phyloP scores from a whole-genome alignment of 306 rosid species.

The Pachyrhizus erosus region DNA sequence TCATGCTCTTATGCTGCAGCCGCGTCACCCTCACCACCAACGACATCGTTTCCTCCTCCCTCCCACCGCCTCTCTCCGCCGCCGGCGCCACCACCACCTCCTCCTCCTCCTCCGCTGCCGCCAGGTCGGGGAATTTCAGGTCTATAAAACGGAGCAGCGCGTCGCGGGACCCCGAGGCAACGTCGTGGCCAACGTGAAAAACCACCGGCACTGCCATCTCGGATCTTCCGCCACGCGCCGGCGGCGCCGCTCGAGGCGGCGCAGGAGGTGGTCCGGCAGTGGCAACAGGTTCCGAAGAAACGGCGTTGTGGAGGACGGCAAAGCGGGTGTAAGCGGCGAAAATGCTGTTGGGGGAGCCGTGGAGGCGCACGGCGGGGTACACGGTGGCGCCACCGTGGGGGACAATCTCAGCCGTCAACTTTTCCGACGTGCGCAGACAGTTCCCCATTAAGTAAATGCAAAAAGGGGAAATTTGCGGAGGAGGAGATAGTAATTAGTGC shows the following conservation, averaged over 20 bases:
- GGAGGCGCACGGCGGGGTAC: conserved; percentile 54
- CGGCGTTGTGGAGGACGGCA: conserved; percentile 58
- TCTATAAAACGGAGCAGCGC: conserved; percentile 64
- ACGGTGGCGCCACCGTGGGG: conserved; percentile 57
- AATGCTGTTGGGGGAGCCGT: conserved; percentile 61
- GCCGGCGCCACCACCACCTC: conserved; percentile 31
- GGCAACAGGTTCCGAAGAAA: background rate
- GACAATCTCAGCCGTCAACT: conserved; percentile 72
- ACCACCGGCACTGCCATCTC: conserved; percentile 25
- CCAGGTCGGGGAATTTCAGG: conserved; percentile 54
- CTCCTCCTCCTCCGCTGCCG: background rate
- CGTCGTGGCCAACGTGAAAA: conserved; percentile 55
- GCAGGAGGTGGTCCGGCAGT: background rate
- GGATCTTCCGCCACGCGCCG: background rate
- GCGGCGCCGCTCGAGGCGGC: background rate
- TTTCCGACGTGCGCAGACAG: conserved; percentile 54
- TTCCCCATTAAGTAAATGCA: conserved; percentile 57
- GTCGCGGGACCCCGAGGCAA: conserved; percentile 60
- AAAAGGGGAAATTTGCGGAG: background rate
- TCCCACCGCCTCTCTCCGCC: background rate
- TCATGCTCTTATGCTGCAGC: conserved; percentile 75
- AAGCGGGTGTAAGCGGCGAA: conserved; percentile 66
- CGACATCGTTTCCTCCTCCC: conserved; percentile 50
- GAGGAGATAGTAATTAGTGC: background rate
- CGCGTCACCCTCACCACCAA: conserved; percentile 55